These are phyloP conservation scores for Cardiosporidium cionae DNA, from an alignment of 169 alveolate genomes.

Conservation along the genomic window DNA sequence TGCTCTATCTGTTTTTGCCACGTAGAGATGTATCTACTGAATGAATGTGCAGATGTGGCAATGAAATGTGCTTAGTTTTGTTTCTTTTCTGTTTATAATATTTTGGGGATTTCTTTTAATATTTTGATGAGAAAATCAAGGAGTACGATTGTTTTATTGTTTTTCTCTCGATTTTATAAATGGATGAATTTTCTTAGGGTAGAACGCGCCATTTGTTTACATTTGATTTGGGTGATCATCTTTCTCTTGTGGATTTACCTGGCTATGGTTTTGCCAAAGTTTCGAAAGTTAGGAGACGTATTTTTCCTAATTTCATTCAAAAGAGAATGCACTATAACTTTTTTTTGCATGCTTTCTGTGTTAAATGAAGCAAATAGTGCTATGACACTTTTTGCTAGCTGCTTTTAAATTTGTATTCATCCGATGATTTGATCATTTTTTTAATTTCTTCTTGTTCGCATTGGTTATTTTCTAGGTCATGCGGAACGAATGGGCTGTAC, in stretches of 20 bases:
- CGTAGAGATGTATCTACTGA: too few relatives aligned
- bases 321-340: too few relatives aligned
- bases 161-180: too few relatives aligned
- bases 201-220: constrained; percentile 70
- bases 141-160: too few relatives aligned
- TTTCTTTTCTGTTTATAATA: too few relatives aligned
- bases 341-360: background rate
- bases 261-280: constrained; percentile 75
- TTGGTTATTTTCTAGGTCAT: constrained; percentile 12
- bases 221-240: constrained; percentile 54
- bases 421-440: background rate
- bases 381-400: background rate
- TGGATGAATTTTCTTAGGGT: too few relatives aligned
- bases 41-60: too few relatives aligned
- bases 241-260: constrained; percentile 72
- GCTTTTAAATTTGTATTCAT: background rate
- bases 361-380: background rate
- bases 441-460: background rate
- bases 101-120: too few relatives aligned
- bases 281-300: constrained; percentile 21
- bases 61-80: too few relatives aligned
- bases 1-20: too few relatives aligned
- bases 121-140: too few relatives aligned
- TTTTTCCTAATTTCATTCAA: background rate
- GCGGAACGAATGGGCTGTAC: constrained; percentile 56